Percentiles rank a stretch among this genome's conserved stretches.
Conservation (phyloP, 2,329 filamentous ascomycete species). For the Neocucurbitaria cava region DNA sequence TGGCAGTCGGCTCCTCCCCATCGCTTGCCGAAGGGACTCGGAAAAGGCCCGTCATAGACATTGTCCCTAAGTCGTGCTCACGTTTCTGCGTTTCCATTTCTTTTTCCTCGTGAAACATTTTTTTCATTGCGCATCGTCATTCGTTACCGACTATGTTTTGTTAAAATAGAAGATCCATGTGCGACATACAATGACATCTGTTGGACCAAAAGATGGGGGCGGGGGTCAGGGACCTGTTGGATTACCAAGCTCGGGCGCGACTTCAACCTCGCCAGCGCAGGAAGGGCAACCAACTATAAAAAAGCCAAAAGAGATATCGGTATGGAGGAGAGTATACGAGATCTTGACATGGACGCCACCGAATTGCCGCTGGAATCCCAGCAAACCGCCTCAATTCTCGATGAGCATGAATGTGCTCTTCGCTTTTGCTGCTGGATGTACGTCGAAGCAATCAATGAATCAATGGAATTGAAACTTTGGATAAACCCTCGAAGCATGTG, state of each 20-base stretch:
- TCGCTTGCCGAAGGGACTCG: not conserved
- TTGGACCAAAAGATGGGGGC: not conserved
- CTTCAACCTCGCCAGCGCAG: slow-evolving; percentile 15
- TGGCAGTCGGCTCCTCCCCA: not conserved
- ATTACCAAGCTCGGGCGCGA: not conserved
- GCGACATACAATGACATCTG: not conserved
- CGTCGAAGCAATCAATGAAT: slow-evolving; percentile 37
- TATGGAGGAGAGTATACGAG: slow-evolving; percentile 30
- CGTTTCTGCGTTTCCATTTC: not conserved
- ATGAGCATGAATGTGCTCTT: slow-evolving; percentile 74
- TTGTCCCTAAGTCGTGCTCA: not conserved
- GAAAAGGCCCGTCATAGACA: not conserved
- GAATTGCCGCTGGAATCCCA: slow-evolving; percentile 71
- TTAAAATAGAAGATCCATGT: not conserved
- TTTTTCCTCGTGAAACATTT: not conserved
- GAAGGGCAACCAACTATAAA: not conserved
- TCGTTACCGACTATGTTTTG: not conserved
- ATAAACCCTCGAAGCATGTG: not conserved
- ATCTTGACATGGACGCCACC: slow-evolving; percentile 66
- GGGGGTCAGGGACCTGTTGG: not conserved
- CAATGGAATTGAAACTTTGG: slow-evolving; percentile 32
- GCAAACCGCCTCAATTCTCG: slow-evolving; percentile 71
- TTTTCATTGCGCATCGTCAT: not conserved
- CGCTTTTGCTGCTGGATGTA: slow-evolving; percentile 68
- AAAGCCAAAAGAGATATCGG: slow-evolving; percentile 1